Base-by-base conservation (phyloP, 352 stramenopile species). In the Ophiocytium majus region DNA sequence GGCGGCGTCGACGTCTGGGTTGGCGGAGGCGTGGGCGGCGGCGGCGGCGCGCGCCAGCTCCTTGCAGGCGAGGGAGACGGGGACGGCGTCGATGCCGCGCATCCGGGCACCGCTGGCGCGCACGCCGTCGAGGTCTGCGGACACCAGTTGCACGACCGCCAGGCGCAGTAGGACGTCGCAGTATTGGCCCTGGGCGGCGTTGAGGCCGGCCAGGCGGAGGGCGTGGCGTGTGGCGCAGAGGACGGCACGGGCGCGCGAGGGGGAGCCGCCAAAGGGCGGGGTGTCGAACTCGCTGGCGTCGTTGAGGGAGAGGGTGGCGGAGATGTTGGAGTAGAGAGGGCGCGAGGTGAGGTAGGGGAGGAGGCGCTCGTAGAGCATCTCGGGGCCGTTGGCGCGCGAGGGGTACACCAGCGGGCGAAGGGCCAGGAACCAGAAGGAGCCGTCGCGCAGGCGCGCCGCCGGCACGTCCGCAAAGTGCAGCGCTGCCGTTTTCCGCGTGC, bases 401-500 rank as follows among this genome's bases (percentile, higher is more conserved):
- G 86, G 81, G 80, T 89, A 83, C 1, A 89, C 85, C 28, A 92
- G 82, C 33, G 86, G 86, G 28, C 82, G 63, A 33, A 90, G 91
- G 10, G 88, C 81, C 64, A 92, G 78, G 76, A 88, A 92, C 90
- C 90, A 92, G 78, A 92, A 92, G 28, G 81, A 85, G 32, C 83
- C 88, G 82, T 92, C 90, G 17, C 79, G 64, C 19, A 92, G 43
- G 28, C 86, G 82, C 14, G 88, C 50, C 49, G 76, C 84, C 19
- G 88, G 90, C 9, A 92, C 80, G 43, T 91, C 75, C 0, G 32
- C 35, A 35, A 88, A 80, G 28, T 81, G 36, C 17, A 88, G 79
- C 19, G 81, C 83, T 28, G 81, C 79, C 35, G 66, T 31, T 88
- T 74, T n/a, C n/a, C n/a, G n/a, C n/a, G n/a, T n/a, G n/a, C n/a